Conservation (phyloP, 495 filamentous ascomycete genomes). For the Penicillium pancosmium region DNA sequence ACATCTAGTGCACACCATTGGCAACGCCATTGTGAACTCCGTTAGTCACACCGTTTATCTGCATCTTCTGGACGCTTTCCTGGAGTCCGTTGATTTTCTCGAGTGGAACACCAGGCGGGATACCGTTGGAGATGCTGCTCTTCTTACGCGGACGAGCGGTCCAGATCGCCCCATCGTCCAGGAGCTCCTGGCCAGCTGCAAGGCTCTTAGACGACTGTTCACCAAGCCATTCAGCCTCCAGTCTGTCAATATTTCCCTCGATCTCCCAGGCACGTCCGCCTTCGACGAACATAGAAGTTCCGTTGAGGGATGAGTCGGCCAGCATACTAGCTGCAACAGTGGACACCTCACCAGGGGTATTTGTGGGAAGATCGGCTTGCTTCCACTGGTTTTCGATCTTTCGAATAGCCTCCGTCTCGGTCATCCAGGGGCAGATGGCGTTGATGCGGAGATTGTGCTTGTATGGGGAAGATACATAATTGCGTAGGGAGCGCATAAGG, state of each 20-base stretch:
- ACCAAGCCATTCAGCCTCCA: conserved; percentile 49
- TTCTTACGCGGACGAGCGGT: conserved; percentile 23
- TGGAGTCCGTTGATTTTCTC: conserved; percentile 21
- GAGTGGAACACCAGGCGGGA: conserved; percentile 27
- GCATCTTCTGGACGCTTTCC: conserved; percentile 11
- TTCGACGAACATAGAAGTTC: conserved; percentile 49
- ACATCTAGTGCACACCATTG: conserved; percentile 22
- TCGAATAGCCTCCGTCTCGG: conserved; percentile 44
- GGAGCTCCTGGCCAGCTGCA: conserved; percentile 39
- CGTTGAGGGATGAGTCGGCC: conserved; percentile 41
- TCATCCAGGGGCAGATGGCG: conserved; percentile 59
- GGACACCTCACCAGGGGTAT: conserved; percentile 47
- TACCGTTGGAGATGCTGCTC: conserved; percentile 26
- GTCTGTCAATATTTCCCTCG: conserved; percentile 46
- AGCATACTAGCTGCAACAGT: conserved; percentile 43
- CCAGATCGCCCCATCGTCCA: conserved; percentile 36
- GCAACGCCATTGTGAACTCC: conserved; percentile 15
- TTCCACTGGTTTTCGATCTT: conserved; percentile 47
- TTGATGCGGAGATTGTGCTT: conserved; percentile 52
- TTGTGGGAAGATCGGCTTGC: conserved; percentile 48
- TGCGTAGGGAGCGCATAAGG: conserved; percentile 50
- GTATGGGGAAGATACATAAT: conserved; percentile 39
- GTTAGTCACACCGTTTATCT: conserved; percentile 12
- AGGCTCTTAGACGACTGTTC: conserved; percentile 40
- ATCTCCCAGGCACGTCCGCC: conserved; percentile 54